Conservation (phyloP, 768 basidiomycete species). For the Mrakia hoshinonis region DNA sequence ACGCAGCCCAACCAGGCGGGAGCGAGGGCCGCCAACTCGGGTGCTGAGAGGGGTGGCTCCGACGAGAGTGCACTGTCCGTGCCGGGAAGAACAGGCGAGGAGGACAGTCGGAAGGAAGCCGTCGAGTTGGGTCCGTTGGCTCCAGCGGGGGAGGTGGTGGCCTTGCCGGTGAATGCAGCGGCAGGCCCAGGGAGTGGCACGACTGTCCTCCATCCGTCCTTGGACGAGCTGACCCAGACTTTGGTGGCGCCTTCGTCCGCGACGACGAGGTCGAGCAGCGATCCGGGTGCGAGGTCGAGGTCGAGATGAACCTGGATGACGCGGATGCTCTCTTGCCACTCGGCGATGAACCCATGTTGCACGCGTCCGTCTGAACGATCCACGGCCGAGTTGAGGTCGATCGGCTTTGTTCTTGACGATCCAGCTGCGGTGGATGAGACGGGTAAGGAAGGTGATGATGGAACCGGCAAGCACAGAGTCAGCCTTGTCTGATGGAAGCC, state of each 20-base stretch:
- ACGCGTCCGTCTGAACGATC: too few species aligned
- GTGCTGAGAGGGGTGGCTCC: constrained; percentile 49
- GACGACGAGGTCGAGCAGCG: constrained; percentile 47
- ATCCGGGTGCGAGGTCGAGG: constrained; percentile 45
- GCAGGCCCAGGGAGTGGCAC: constrained; percentile 41
- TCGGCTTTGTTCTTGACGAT: too few species aligned
- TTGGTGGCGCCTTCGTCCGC: constrained; percentile 46
- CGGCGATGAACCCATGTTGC: constrained; percentile 44
- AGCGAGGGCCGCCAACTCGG: constrained; percentile 50
- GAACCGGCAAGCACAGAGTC: background rate
- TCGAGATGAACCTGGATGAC: constrained; percentile 68
- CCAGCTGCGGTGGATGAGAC: background rate
- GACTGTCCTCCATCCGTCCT: background rate
- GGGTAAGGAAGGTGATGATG: background rate
- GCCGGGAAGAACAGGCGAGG: background rate
- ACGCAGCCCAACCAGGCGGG: constrained; percentile 67
- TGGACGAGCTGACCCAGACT: background rate
- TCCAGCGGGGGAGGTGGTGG: constrained; percentile 51
- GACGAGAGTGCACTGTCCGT: background rate
- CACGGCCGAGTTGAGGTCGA: background rate
- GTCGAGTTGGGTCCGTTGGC: constrained; percentile 51
- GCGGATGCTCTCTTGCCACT: constrained; percentile 77
- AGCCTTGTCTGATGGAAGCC: background rate
- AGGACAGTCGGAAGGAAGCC: constrained; percentile 48
- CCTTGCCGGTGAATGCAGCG: constrained; percentile 55